Conservation (phyloP, 352 stramenopile species). For the Globisporangium heterothallicum region DNA sequence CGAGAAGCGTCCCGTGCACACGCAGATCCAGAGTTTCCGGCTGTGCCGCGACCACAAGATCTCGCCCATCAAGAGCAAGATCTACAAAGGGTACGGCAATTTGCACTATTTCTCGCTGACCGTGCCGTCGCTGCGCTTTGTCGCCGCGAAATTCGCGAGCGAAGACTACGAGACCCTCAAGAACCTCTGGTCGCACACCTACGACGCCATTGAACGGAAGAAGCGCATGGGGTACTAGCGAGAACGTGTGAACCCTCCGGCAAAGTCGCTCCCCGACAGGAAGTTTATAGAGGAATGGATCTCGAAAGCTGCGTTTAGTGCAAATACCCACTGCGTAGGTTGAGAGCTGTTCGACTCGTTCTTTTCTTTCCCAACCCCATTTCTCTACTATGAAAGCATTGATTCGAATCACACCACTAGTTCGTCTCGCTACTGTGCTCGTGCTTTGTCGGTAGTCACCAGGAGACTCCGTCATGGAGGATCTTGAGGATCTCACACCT, state of each 20-base stretch:
- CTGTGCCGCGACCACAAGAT: constrained; percentile 82
- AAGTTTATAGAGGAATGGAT: no score
- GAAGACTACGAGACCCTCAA: constrained; percentile 81
- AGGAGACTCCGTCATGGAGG: no score
- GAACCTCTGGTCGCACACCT: constrained; percentile 76
- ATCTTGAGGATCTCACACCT: no score
- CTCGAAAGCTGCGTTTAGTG: no score
- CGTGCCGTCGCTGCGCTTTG: constrained; percentile 74
- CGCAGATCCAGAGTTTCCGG: constrained; percentile 80
- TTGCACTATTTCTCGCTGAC: constrained; percentile 82
- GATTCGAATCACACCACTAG: no score
- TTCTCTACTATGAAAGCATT: no score
- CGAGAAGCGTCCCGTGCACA: constrained; percentile 76
- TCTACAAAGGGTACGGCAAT: constrained; percentile 85
- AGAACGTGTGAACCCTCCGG: neutral
- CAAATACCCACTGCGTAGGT: no score
- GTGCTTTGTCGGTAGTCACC: constrained; percentile 2
- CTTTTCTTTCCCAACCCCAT: no score
- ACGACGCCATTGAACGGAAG: constrained; percentile 79
- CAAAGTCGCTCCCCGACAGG: no score
- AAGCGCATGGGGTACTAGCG: constrained; percentile 53
- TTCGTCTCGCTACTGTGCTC: no score
- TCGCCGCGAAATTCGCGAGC: constrained; percentile 79
- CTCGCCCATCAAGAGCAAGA: constrained; percentile 83
- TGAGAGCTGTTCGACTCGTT: no score